Evolutionary conservation across 768 basidiomycete species (phyloP), one percentile per base, ranked within the genome.

Genomic region (Lactarius tabidus): DNA sequence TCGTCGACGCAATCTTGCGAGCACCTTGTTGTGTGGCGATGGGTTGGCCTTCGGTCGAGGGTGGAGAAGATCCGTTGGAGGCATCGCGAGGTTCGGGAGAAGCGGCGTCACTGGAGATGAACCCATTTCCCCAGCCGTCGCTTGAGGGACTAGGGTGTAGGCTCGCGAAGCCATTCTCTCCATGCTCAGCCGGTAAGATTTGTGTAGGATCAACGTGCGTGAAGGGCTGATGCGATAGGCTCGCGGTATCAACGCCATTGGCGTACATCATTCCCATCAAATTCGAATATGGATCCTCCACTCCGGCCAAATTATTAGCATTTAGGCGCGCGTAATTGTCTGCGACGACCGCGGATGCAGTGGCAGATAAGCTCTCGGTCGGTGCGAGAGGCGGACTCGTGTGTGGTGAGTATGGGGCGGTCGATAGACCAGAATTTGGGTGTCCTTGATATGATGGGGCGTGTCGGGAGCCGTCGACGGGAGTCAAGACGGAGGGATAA

Each of bases 131-230:
- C 83, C 90, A 92, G 9, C 84, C 88, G 73, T 92, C 91, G 73
- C 90, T 92, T 18, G 88, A 89, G 7, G 92, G 90, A 74, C 88
- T 93, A 52, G 86, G 79, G 72, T 88, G 89, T 77, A 85, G 85
- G 67, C 79, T 79, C 51, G 80, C 76, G 71, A 81, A 81, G 14
- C 78, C 74, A 65, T 74, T 72, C 39, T 79, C 77, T 58, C 68
- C 63, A 54, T 79, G 77, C 51, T 81, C 79, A 45, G 77, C 74
- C n/a, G 79, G 79, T 65, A 83, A 75, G 52, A 96, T 90, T 77
- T 96, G 93, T n/a, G 90, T 89, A 9, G 95, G 95, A 77, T 98
- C 93, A 65, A 98, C 90, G 75, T 90, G 88, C 39, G 90, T 91
- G 76, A 83, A 90, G 8, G 84, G 82, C 59, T 71, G 70, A 61